Percentiles rank a stretch among this genome's conserved stretches.
These are phyloP conservation scores for Pseudogymnoascus destructans DNA, from an alignment of 2,329 filamentous ascomycete genomes.

Conservation along the genomic window DNA sequence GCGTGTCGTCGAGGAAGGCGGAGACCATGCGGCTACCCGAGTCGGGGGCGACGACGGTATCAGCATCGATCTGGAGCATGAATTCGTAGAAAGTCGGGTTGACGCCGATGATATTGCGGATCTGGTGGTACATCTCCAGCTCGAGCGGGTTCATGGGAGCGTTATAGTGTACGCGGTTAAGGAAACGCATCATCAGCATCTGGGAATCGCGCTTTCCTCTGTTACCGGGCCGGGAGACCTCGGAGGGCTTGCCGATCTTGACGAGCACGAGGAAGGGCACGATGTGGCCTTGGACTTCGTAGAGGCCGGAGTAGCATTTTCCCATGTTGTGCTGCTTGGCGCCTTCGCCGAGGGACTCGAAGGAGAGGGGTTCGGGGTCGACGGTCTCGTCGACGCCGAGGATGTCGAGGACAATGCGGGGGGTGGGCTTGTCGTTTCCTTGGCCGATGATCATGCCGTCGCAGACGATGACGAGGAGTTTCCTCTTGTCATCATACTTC, in stretches of 20 bases:
- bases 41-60: constrained; percentile 84
- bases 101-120: constrained; percentile 95
- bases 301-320: constrained; percentile 94
- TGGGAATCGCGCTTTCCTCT: constrained; percentile 99
- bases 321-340: constrained; percentile 99
- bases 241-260: constrained; percentile 82
- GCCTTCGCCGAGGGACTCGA: constrained; percentile 90
- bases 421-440: constrained; percentile 91
- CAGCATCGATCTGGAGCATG: constrained; percentile 90
- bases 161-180: constrained; percentile 98
- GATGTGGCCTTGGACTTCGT: constrained; percentile 95
- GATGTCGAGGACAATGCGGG: constrained; percentile 96
- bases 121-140: constrained; percentile 96
- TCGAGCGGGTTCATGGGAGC: constrained; percentile 90
- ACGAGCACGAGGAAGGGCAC: constrained; percentile 95
- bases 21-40: constrained; percentile 86
- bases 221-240: constrained; percentile 69
- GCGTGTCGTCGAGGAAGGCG: constrained; percentile 80
- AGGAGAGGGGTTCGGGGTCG: constrained; percentile 90
- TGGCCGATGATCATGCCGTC: constrained; percentile 94
- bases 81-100: constrained; percentile 98
- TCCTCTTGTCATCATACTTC: constrained; percentile 96
- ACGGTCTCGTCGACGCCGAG: constrained; percentile 86
- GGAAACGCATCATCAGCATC: constrained; percentile 96
- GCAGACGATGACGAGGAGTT: constrained; percentile 91